Conservation (phyloP, 2,329 filamentous ascomycete genomes). For the Pestalotiopsis sp. region DNA sequence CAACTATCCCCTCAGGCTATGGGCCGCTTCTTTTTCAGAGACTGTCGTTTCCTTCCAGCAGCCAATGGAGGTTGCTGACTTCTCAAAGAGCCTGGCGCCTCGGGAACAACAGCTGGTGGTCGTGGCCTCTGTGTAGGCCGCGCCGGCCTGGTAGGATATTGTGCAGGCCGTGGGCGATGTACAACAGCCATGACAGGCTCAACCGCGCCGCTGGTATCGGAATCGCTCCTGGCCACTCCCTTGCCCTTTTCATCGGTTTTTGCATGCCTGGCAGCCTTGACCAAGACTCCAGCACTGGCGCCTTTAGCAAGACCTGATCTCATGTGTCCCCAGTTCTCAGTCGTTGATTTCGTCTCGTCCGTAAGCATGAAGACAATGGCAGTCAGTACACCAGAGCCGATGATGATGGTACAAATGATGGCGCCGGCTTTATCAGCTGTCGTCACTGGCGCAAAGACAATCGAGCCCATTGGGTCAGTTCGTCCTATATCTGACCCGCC, state of each 20-base stretch:
- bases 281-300: constrained; percentile 5
- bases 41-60: not conserved
- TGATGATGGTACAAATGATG: constrained; percentile 62
- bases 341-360: constrained; percentile 44
- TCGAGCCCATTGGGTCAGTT: constrained; percentile 30
- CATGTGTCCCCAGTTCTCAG: constrained; percentile 28
- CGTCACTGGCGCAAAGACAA: constrained; percentile 45
- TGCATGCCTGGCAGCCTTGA: not conserved
- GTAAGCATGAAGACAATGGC: constrained; percentile 53
- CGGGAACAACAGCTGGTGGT: not conserved
- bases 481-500: constrained; percentile 50
- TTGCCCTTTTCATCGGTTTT: constrained; percentile 14
- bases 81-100: not conserved
- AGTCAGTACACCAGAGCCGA: constrained; percentile 57
- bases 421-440: constrained; percentile 71
- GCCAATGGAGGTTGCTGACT: not conserved
- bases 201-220: not conserved
- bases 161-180: not conserved
- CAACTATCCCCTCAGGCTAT: not conserved
- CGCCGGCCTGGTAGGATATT: not conserved
- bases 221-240: not conserved
- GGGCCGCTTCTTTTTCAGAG: not conserved
- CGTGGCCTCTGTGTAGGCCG: not conserved
- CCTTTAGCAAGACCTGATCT: constrained; percentile 17
- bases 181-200: not conserved